Evolutionary conservation across 345 rosid species (phyloP), one percentile per base, ranked within the genome.

Genomic region (Eucalyptus erythrocorys): DNA sequence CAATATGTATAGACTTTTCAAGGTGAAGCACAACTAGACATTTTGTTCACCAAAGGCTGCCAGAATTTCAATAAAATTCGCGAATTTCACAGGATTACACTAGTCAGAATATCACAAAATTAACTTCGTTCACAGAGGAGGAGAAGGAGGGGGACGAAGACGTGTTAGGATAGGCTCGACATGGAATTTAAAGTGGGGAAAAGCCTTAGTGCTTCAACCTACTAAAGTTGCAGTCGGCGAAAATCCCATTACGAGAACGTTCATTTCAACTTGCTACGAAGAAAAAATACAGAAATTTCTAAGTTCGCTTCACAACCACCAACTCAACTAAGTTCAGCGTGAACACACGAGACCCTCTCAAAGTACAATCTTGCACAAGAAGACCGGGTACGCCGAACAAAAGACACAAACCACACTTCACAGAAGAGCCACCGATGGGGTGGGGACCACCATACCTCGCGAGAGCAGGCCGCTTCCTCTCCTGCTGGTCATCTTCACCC

Each of bases 391-490:
- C 61, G 51, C 80, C 27, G 15, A 43, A 43, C 11, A 30, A 43
- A 26, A 68, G 45, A 68, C 34, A 48, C 34, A 21, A 76, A 11
- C 47, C 14, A 76, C 30, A 6, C 42, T 22, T 21, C 3, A n/a
- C 32, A 22, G 32, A 8, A 34, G 49, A 7, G 51, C 26, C 30
- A 26, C 55, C 84, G 19, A 47, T 47, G 34, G 40, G 45, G 47
- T 50, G 17, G 27, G 32, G 14, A 64, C 45, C 11, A 24, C 68
- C 34, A 55, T 87, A 93, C 96, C 95, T 94, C 82, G 95, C 95
- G 42, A 94, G 92, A 85, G 95, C 95, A 12, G 95, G 96, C 5
- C 96, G 92, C 86, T 94, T 93, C 22, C 93, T 90, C 88, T 94
- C 95, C 30, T 95, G 94, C 88, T 92, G 93, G 71, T 93, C 91